Evolutionary conservation across 768 basidiomycete genomes (phyloP).

Genomic region (Podaxis sp.): DNA sequence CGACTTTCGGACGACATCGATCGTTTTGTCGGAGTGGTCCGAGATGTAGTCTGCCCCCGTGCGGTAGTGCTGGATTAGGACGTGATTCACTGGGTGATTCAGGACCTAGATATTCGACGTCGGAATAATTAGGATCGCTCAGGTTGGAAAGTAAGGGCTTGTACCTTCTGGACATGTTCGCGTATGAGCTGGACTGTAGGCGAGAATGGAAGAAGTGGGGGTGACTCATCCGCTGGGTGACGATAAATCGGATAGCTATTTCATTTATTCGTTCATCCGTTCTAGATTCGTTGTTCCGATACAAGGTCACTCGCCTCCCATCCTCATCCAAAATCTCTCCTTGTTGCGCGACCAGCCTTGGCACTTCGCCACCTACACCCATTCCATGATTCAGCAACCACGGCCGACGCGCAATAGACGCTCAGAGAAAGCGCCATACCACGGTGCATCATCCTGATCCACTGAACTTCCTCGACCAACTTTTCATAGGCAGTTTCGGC

Average conservation of each 20-base stretch:
- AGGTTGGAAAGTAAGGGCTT: not conserved
- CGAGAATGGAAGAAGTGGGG: slow-evolving; percentile 64
- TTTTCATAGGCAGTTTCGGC: slow-evolving; percentile 57
- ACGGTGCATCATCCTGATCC: slow-evolving; percentile 74
- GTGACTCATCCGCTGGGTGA: slow-evolving; percentile 79
- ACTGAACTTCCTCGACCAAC: slow-evolving; percentile 63
- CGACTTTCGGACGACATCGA: slow-evolving; percentile 74
- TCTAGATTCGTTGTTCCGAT: too few relatives aligned
- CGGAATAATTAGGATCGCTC: not conserved
- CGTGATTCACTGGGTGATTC: slow-evolving; percentile 76
- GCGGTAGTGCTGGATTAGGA: slow-evolving; percentile 81
- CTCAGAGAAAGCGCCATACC: slow-evolving; percentile 38
- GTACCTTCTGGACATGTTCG: slow-evolving; percentile 54
- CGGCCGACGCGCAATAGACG: not conserved
- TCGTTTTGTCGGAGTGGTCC: slow-evolving; percentile 85
- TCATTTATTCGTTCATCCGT: not conserved
- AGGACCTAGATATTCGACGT: slow-evolving; percentile 25
- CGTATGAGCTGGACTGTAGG: slow-evolving; percentile 68
- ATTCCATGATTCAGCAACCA: not conserved
- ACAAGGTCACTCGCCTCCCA: slow-evolving; percentile 33
- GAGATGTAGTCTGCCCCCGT: slow-evolving; percentile 81
- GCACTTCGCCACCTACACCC: slow-evolving; percentile 60
- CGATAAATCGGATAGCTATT: slow-evolving; percentile 62
- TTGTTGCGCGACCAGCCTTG: slow-evolving; percentile 36
- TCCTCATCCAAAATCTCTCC: slow-evolving; percentile 32